Percentiles rank a stretch among this genome's conserved stretches.
Conservation (phyloP, 2,329 filamentous ascomycete genomes). For the Sporothrix pseudoabietina region DNA sequence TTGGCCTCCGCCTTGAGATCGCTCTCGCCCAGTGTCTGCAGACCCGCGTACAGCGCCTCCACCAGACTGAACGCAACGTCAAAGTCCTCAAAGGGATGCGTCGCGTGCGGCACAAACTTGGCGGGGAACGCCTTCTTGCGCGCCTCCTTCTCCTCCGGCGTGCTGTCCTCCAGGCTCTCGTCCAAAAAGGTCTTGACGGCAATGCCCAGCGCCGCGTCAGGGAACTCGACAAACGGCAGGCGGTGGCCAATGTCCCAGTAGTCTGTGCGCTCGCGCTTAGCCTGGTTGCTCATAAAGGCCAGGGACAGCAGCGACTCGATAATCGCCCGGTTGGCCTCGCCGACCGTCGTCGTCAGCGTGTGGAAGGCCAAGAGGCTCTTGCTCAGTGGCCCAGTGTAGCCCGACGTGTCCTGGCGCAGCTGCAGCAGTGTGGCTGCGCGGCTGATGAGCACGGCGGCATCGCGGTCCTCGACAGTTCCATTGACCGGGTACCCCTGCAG, state of each 20-base stretch:
- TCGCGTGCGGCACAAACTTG: conserved; percentile 60
- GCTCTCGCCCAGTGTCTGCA: conserved; percentile 56
- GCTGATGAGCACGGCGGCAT: conserved; percentile 78
- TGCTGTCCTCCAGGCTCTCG: conserved; percentile 60
- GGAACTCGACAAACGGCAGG: conserved; percentile 46
- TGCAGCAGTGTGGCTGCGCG: conserved; percentile 82
- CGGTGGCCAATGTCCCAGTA: conserved; percentile 69
- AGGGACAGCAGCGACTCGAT: conserved; percentile 79
- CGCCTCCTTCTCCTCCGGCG: conserved; percentile 45
- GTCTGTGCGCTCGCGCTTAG: conserved; percentile 68
- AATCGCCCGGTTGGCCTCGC: conserved; percentile 77
- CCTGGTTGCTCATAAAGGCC: conserved; percentile 80
- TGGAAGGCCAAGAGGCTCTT: conserved; percentile 86
- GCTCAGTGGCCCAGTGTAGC: conserved; percentile 92
- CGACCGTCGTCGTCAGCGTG: conserved; percentile 77
- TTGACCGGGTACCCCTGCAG: conserved; percentile 59
- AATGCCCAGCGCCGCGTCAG: conserved; percentile 75
- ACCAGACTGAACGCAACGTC: conserved; percentile 61
- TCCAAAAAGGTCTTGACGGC: conserved; percentile 74
- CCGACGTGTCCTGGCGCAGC: conserved; percentile 78
- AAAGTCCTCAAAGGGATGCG: conserved; percentile 62
- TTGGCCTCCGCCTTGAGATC: conserved; percentile 53
- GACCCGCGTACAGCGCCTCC: conserved; percentile 57
- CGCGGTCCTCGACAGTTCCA: conserved; percentile 70
- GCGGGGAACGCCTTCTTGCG: conserved; percentile 56